A percentile compares a stretch with the other conserved stretches of the same genome.
Evolutionary conservation across 768 basidiomycete species (phyloP).

Genomic region (Infundibulicybe gibba): DNA sequence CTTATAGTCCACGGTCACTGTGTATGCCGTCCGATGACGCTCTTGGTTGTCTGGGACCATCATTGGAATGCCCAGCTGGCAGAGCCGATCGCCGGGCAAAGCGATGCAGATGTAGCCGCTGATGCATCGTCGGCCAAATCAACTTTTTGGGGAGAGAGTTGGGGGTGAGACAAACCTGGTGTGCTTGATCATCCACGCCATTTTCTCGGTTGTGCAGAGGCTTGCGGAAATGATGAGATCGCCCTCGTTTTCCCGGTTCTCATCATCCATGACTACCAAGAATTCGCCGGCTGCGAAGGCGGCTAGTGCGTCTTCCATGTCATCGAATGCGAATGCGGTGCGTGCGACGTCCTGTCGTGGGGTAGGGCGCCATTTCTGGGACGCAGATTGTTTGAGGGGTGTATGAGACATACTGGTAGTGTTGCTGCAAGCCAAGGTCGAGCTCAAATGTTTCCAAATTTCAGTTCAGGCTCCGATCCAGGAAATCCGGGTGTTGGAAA

Average conservation of each 20-base stretch:
- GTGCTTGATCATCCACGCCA: slow-evolving; percentile 99
- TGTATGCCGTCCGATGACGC: slow-evolving; percentile 90
- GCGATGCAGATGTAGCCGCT: slow-evolving; percentile 96
- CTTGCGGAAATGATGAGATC: slow-evolving; percentile 89
- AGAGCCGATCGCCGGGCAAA: slow-evolving; percentile 71
- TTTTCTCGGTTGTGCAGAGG: slow-evolving; percentile 88
- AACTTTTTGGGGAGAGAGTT: neutral
- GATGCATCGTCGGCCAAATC: neutral
- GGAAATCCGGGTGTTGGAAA: too few species aligned
- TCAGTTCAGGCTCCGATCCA: too few species aligned
- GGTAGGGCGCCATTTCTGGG: slow-evolving; percentile 30
- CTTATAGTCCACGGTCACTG: slow-evolving; percentile 91
- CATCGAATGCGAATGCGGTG: slow-evolving; percentile 65
- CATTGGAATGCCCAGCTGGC: slow-evolving; percentile 82
- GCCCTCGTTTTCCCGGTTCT: slow-evolving; percentile 94
- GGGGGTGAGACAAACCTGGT: slow-evolving; percentile 62
- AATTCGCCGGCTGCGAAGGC: slow-evolving; percentile 84
- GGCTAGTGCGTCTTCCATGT: slow-evolving; percentile 73
- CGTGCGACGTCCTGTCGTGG: slow-evolving; percentile 24
- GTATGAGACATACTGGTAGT: too few species aligned
- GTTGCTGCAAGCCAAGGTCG: too few species aligned
- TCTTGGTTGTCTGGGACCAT: slow-evolving; percentile 94
- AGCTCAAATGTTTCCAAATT: too few species aligned
- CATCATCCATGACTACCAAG: slow-evolving; percentile 97
- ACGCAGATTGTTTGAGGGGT: slow-evolving; percentile 4